phyloP scores from a whole-genome alignment of 83 land plant species.

The Thuja plicata region DNA sequence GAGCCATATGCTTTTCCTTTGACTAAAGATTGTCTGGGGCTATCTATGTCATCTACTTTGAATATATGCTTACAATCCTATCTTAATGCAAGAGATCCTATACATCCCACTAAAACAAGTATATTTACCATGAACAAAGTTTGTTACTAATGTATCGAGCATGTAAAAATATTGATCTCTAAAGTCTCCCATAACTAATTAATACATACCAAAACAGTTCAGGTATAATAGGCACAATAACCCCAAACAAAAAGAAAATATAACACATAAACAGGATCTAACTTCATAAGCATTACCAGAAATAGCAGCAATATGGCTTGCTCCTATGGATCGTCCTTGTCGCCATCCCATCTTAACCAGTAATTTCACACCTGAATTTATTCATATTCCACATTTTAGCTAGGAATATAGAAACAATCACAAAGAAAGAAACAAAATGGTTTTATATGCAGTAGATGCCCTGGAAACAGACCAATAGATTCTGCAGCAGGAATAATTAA shows the following conservation, averaged over 20 bases:
- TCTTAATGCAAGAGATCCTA: neutral
- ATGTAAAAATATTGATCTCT: too few relatives aligned
- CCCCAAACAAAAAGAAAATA: neutral
- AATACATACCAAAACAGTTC: neutral
- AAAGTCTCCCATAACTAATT: neutral
- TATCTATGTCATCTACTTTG: neutral
- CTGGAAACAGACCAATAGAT: slow-evolving; percentile 67
- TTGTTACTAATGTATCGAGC: neutral
- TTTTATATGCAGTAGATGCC: neutral
- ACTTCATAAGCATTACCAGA: slow-evolving; percentile 48
- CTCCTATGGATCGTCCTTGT: slow-evolving; percentile 74
- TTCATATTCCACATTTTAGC: neutral
- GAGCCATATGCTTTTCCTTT: neutral
- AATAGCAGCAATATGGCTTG: slow-evolving; percentile 54
- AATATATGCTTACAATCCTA: neutral
- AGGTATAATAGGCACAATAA: neutral
- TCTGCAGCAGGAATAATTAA: slow-evolving; percentile 65
- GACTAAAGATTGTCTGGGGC: neutral
- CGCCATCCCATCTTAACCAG: slow-evolving; percentile 95
- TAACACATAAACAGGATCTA: neutral
- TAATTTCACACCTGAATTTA: slow-evolving; percentile 68
- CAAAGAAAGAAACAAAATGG: neutral
- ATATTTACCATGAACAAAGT: neutral
- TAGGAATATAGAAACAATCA: neutral
- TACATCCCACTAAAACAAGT: neutral